Percentiles rank a stretch among this genome's conserved stretches.
Evolutionary conservation across 768 basidiomycete species (phyloP).

Genomic region (Mycena galericulata): DNA sequence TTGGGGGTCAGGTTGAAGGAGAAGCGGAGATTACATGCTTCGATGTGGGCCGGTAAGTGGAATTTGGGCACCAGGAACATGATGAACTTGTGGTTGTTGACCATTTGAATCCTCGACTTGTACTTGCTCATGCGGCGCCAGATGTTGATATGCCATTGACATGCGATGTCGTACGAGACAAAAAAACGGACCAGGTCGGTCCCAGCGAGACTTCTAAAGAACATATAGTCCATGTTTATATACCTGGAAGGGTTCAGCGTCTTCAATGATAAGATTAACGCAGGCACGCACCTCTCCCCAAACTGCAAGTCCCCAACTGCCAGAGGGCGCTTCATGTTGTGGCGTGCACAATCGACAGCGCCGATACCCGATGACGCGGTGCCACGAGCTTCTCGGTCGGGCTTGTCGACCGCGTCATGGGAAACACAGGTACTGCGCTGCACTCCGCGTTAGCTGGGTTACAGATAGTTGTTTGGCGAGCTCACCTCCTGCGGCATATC

Average conservation of each 20-base stretch:
- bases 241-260: neutral
- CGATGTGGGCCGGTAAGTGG: conserved; percentile 40
- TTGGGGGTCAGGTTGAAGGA: conserved; percentile 40
- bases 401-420: neutral
- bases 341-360: conserved; percentile 14
- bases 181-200: conserved; percentile 3
- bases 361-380: conserved; percentile 24
- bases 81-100: neutral
- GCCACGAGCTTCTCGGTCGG: neutral
- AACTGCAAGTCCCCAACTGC: conserved; percentile 36
- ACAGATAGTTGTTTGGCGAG: neutral
- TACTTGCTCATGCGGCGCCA: neutral
- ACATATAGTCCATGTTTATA: conserved; percentile 43
- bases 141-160: conserved; percentile 16
- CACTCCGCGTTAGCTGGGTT: neutral
- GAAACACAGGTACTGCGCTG: conserved; percentile 30
- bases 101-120: neutral
- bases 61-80: conserved; percentile 31
- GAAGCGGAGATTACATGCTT: conserved; percentile 24
- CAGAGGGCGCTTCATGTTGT: conserved; percentile 20
- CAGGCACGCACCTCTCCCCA: conserved; percentile 31
- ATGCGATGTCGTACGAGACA: conserved; percentile 41
- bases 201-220: conserved; percentile 34
- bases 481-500: conserved; percentile 7
- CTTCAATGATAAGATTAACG: neutral